phyloP scores from a whole-genome alignment of 176 grass and related monocot species.

The Triticum urartu region DNA sequence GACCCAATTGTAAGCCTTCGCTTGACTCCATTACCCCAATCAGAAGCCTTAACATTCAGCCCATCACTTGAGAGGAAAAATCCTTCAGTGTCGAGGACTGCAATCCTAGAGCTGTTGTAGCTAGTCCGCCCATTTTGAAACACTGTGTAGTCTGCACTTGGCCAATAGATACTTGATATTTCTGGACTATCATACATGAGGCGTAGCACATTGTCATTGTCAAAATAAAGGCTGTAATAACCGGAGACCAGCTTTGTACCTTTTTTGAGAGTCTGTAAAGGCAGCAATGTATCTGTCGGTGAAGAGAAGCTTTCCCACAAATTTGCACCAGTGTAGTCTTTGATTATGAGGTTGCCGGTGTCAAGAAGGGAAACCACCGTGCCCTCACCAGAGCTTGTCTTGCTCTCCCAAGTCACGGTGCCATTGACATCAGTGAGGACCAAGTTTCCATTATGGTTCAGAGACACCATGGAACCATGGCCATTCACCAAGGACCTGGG shows the following conservation, averaged over 20 bases:
- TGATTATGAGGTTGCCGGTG: conserved; percentile 70
- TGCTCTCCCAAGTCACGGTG: conserved; percentile 49
- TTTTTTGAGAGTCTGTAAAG: conserved; percentile 51
- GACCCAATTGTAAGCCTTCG: conserved; percentile 57
- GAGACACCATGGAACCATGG: conserved; percentile 40
- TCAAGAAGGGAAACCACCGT: conserved; percentile 44
- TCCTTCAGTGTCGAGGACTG: conserved; percentile 50
- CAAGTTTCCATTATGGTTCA: conserved; percentile 47
- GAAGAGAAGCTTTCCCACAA: conserved; percentile 72
- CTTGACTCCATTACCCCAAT: conserved; percentile 35
- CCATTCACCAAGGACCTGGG: conserved; percentile 57
- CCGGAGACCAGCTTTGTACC: conserved; percentile 42
- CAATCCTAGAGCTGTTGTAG: conserved; percentile 61
- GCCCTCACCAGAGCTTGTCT: conserved; percentile 20
- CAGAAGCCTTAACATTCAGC: conserved; percentile 43
- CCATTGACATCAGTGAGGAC: conserved; percentile 65
- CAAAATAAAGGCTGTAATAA: conserved; percentile 63
- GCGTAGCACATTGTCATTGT: conserved; percentile 60
- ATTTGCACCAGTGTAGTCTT: conserved; percentile 11
- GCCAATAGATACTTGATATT: conserved; percentile 69
- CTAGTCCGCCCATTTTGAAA: conserved; percentile 35
- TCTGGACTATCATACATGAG: conserved; percentile 66
- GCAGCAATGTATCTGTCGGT: conserved; percentile 61
- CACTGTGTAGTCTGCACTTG: conserved; percentile 25
- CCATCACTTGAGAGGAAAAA: conserved; percentile 59